Evolutionary conservation across 305 asterid genomes (phyloP).

Genomic region (Fraxinus greggii): DNA sequence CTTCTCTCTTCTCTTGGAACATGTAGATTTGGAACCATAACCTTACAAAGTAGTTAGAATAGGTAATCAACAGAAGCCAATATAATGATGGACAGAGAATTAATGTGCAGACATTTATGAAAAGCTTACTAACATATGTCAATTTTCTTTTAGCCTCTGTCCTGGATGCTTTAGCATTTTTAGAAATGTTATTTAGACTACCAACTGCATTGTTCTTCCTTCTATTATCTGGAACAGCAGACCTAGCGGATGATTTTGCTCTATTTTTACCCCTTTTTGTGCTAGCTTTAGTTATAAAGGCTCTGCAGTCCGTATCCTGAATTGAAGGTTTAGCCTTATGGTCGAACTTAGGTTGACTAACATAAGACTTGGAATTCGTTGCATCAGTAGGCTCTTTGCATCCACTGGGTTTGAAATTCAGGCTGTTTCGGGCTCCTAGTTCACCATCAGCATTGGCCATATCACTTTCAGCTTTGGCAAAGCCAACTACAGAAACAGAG

Average conservation of each 20-base stretch:
- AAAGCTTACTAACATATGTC: constrained; percentile 39
- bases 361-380: constrained; percentile 16
- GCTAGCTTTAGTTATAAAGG: constrained; percentile 6
- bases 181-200: constrained; percentile 15
- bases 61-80: not conserved
- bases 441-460: constrained; percentile 5
- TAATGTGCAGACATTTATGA: constrained; percentile 2
- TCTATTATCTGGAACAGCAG: constrained; percentile 27
- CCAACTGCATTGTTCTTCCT: constrained; percentile 24
- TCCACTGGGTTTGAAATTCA: constrained; percentile 12
- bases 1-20: not conserved
- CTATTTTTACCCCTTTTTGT: constrained; percentile 17
- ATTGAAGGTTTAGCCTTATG: constrained; percentile 20
- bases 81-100: constrained; percentile 6
- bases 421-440: constrained; percentile 10
- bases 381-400: constrained; percentile 16
- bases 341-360: constrained; percentile 16
- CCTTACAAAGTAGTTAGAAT: not conserved
- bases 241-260: constrained; percentile 15
- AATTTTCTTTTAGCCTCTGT: constrained; percentile 32
- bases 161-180: constrained; percentile 20
- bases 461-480: not conserved
- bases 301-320: constrained; percentile 22
- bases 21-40: not conserved
- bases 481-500: constrained; percentile 1